Conservation (phyloP, 192 early-diverging fungal genomes). For the Oehlia diaphana region DNA sequence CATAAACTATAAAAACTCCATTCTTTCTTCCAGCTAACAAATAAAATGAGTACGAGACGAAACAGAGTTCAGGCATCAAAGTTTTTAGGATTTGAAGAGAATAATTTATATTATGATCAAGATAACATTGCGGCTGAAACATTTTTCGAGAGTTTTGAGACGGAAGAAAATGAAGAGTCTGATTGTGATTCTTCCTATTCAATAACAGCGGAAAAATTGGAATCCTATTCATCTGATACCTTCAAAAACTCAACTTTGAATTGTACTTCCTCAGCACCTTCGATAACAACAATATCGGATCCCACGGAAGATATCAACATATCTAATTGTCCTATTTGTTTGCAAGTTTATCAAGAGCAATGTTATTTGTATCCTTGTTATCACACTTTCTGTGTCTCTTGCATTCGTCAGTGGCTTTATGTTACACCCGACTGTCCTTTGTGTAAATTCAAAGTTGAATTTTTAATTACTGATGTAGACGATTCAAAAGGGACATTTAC, state of each 20-base stretch:
- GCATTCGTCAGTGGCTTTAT: background rate
- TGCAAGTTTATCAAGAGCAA: background rate
- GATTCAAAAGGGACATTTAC: background rate
- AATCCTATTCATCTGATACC: background rate
- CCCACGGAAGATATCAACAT: background rate
- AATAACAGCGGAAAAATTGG: background rate
- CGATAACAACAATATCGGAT: background rate
- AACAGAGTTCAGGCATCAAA: background rate
- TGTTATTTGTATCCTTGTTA: constrained; percentile 7
- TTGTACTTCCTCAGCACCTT: background rate
- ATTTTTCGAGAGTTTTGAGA: background rate
- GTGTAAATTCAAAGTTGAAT: background rate
- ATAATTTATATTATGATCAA: background rate
- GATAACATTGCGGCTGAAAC: background rate
- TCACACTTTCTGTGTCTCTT: constrained; percentile 9
- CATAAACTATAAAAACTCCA: too few relatives aligned
- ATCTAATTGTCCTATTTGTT: background rate
- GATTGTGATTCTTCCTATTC: background rate
- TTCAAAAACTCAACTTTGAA: background rate
- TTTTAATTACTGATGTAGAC: background rate
- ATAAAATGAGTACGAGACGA: too few relatives aligned
- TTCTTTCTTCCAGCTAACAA: too few relatives aligned
- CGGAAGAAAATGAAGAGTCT: background rate
- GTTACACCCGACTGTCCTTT: background rate
- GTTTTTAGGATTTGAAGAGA: background rate